Evolutionary conservation across 176 grass and related monocot species (phyloP).

Genomic region (Zizania latifolia): DNA sequence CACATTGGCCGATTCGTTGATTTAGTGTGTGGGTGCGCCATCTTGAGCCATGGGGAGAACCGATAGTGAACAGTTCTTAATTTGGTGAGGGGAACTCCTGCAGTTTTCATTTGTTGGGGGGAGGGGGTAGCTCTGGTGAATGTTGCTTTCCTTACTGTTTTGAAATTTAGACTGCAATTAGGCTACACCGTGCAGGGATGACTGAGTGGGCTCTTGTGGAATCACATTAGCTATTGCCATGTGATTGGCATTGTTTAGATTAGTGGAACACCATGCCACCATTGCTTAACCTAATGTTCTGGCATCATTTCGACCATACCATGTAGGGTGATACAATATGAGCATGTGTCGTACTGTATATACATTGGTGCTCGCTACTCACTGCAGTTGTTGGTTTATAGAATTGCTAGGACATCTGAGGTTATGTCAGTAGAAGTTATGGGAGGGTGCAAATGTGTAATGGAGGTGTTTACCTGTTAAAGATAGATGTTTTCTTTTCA

Average conservation of each 20-base stretch:
- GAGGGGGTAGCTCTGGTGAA: not conserved
- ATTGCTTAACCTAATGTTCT: not conserved
- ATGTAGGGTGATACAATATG: conserved; percentile 18
- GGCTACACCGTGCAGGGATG: not conserved
- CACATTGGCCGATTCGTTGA: not conserved
- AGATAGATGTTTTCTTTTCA: not conserved
- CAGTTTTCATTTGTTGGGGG: not conserved
- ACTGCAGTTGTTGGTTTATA: not conserved
- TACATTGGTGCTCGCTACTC: not conserved
- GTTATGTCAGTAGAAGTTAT: conserved; percentile 2
- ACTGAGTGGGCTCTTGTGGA: not conserved
- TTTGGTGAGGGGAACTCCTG: not conserved
- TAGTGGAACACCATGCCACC: not conserved
- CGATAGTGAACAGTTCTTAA: not conserved
- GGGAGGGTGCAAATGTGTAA: not conserved
- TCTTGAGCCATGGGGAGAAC: not conserved
- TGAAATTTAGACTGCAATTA: conserved; percentile 2
- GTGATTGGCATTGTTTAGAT: not conserved
- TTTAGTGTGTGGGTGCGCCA: not conserved
- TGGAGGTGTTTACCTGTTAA: not conserved
- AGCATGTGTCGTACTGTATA: not conserved
- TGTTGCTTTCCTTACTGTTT: not conserved
- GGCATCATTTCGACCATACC: conserved; percentile 1
- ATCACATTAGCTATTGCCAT: not conserved
- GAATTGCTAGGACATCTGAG: not conserved